Percentiles rank a stretch among this genome's conserved stretches.
Evolutionary conservation across 331 rosid genomes (phyloP).

Genomic region (Acacia pycnantha): DNA sequence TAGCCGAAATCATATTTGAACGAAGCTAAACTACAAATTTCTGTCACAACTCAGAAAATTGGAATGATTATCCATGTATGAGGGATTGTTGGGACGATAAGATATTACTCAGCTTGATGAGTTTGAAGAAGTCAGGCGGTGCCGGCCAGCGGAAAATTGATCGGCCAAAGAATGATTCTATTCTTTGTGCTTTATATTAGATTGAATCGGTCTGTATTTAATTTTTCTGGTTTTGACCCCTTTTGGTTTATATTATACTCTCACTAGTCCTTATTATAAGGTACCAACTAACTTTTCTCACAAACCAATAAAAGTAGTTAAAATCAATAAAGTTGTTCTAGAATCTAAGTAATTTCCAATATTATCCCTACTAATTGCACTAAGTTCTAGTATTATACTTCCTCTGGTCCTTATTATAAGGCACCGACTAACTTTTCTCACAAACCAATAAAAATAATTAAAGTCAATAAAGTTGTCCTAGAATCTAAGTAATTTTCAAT

Average conservation of each 20-base stretch:
- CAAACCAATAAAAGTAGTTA: too few relatives aligned
- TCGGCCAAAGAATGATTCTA: conserved; percentile 19
- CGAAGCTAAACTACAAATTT: not conserved
- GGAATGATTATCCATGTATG: not conserved
- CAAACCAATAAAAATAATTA: too few relatives aligned
- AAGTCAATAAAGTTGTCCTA: too few relatives aligned
- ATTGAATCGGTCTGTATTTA: conserved; percentile 2
- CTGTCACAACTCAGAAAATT: not conserved
- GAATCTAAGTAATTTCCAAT: too few relatives aligned
- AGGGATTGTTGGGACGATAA: not conserved
- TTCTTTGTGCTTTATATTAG: not conserved
- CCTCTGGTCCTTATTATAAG: too few relatives aligned
- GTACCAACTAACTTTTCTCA: too few relatives aligned
- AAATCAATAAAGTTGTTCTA: too few relatives aligned
- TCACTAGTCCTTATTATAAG: too few relatives aligned
- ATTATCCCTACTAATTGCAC: too few relatives aligned
- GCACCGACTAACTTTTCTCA: too few relatives aligned
- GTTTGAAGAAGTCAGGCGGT: conserved; percentile 1
- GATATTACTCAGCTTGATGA: not conserved
- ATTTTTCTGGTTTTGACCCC: conserved; percentile 40
- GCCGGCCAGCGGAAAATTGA: conserved; percentile 27
- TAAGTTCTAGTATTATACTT: too few relatives aligned
- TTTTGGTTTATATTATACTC: not conserved
- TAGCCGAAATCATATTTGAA: conserved; percentile 34
- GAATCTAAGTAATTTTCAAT: too few relatives aligned